Conservation (phyloP, 192 early-diverging fungal genomes). For the Gonapodya prolifera region DNA sequence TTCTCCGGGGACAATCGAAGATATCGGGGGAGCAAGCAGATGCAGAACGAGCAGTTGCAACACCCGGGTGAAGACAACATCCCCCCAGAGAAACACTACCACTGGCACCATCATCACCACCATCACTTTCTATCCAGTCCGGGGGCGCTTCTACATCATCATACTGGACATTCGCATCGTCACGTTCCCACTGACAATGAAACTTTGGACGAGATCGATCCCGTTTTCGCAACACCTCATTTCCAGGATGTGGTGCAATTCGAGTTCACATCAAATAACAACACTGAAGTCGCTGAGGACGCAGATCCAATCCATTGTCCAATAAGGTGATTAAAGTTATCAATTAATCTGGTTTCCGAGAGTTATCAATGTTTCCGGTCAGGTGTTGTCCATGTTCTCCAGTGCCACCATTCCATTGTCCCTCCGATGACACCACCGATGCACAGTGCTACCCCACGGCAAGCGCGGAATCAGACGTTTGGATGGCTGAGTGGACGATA, state of each 20-base stretch:
- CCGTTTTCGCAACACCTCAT: background rate
- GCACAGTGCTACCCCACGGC: background rate
- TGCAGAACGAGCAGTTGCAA: background rate
- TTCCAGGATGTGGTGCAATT: background rate
- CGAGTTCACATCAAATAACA: background rate
- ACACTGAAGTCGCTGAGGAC: background rate
- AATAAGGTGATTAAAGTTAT: background rate
- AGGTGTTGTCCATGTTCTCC: background rate
- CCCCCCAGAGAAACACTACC: background rate
- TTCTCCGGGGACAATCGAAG: background rate
- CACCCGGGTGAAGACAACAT: background rate
- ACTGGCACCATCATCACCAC: background rate
- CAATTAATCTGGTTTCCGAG: no score
- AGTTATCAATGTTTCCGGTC: no score
- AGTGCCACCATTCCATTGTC: background rate
- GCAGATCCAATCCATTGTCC: background rate
- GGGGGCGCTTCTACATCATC: background rate
- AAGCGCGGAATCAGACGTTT: background rate
- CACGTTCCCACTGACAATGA: background rate
- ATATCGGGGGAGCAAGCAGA: background rate
- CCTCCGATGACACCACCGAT: background rate
- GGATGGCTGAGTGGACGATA: background rate
- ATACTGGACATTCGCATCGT: background rate
- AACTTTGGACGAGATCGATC: background rate
- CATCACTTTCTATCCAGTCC: background rate